Evolutionary conservation across 192 early-diverging fungal species (phyloP), one percentile per base, ranked within the genome.

Genomic region (Kappamyces sp.): DNA sequence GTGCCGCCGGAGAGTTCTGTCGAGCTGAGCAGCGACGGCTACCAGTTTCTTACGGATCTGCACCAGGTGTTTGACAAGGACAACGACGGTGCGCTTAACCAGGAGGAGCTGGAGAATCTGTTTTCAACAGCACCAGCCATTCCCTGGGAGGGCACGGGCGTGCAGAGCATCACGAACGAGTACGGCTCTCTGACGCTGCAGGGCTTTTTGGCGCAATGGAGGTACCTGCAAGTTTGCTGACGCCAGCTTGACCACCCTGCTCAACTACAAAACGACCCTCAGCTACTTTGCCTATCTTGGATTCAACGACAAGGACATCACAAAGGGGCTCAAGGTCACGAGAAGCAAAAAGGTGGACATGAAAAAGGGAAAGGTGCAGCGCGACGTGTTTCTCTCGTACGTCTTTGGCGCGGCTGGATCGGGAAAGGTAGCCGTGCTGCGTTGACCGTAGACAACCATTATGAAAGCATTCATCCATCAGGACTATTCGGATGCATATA

Each of bases 201-300:
- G 67, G 93, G 94, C 12, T 99, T 93, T 76, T 70, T 99, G 31
- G 94, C 93, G n/a, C 94, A 96, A 65, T 99, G 96, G 96, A 94
- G 88, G 88, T 90, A 66, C 29, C 12, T 47, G 15, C 15, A 1
- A 15, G 12, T n/a, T 15, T 70, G 5, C 47, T 14, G 4, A 66
- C 12, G 15, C 45, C 53, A 91, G 93, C 72, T 96, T 97, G 94
- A 94, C 91, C 1, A 98, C 96, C 3, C 75, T 96, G 45, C 69
- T 96, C 40, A 90, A 96, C 68, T 82, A 91, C 72, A 84, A 84
- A 51, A 84, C 86, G 5, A 96, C 94, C 2, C 71, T 99, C 38
- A 81, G 88, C 29, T 99, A 97, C 60, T 74, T 99, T 52, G 96
- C 94, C 1, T 99, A 96, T 67, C 86, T 99, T 39, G 96, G 96